phyloP scores from a whole-genome alignment of 305 asterid genomes.

The Fraxinus velutina region DNA sequence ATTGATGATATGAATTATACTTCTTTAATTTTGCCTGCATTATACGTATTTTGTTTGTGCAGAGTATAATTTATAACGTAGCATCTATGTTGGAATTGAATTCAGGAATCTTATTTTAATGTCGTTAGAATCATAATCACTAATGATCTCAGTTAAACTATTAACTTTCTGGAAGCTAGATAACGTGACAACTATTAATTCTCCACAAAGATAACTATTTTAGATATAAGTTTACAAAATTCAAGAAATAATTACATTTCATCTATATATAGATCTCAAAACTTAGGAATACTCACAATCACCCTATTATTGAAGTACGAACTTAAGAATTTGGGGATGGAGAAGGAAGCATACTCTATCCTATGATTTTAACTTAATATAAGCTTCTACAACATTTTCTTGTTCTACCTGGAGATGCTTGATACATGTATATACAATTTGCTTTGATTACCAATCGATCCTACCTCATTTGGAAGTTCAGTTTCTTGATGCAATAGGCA shows the following conservation, averaged over 20 bases:
- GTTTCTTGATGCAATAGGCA: slow-evolving; percentile 49
- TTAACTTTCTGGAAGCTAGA: not conserved
- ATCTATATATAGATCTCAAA: not conserved
- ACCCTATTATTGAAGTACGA: not conserved
- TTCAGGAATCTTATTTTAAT: not conserved
- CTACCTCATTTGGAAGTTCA: slow-evolving; percentile 63
- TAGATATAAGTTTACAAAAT: not conserved
- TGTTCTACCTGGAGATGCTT: not conserved
- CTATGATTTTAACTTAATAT: not conserved
- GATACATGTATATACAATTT: slow-evolving; percentile 24
- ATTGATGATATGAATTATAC: not conserved
- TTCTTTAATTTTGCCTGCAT: not conserved
- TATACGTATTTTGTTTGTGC: not conserved
- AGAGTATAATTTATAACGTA: not conserved
- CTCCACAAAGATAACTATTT: not conserved
- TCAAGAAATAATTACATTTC: not conserved
- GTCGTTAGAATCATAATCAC: not conserved
- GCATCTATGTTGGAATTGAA: not conserved
- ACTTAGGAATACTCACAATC: not conserved
- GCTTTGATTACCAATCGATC: not conserved
- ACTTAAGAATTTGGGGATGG: not conserved
- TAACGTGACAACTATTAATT: not conserved
- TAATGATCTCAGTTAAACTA: not conserved
- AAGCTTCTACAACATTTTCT: not conserved
- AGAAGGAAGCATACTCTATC: not conserved